A percentile compares a stretch with the other conserved stretches of the same genome.
These are phyloP conservation scores for Scleroderma citrinum DNA, from an alignment of 768 basidiomycete genomes.

Conservation along the genomic window DNA sequence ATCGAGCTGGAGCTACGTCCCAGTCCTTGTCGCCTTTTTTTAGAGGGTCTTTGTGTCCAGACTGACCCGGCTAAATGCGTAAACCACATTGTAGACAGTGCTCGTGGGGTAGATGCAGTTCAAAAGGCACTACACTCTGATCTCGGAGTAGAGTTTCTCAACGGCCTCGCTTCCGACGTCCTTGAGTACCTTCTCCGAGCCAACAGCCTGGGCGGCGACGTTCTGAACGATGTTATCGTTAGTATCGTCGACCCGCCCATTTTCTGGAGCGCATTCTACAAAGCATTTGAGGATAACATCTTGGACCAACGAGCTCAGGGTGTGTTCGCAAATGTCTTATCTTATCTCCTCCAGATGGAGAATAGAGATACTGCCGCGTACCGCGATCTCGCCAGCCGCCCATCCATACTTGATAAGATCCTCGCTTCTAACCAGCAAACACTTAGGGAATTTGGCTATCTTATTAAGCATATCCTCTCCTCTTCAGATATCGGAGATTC, in stretches of 20 bases:
- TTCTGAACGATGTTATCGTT: constrained; percentile 34
- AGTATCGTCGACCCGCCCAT: constrained; percentile 44
- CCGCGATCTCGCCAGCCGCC: constrained; percentile 32
- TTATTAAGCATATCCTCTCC: constrained; percentile 36
- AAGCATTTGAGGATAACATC: constrained; percentile 30
- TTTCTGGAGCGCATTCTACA: constrained; percentile 40
- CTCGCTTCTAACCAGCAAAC: constrained; percentile 18
- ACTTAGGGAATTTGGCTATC: constrained; percentile 27
- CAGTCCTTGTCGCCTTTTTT: constrained; percentile 27
- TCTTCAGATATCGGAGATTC: constrained; percentile 12
- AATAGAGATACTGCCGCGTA: constrained; percentile 30
- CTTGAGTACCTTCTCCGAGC: constrained; percentile 37
- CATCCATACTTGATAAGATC: constrained; percentile 22
- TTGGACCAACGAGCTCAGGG: constrained; percentile 31
- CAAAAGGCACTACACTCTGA: constrained; percentile 39
- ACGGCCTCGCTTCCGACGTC: constrained; percentile 33
- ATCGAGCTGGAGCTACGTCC: constrained; percentile 21
- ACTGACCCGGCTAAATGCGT: constrained; percentile 34
- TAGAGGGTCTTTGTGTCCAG: constrained; percentile 41
- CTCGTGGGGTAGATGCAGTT: constrained; percentile 32
- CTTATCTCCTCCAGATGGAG: constrained; percentile 40
- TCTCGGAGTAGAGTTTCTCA: constrained; percentile 34
- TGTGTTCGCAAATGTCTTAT: constrained; percentile 43
- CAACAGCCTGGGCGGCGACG: constrained; percentile 34
- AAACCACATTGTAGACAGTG: constrained; percentile 31